Conservation (phyloP, 2,329 filamentous ascomycete genomes). For the Pseudogymnoascus sp. region DNA sequence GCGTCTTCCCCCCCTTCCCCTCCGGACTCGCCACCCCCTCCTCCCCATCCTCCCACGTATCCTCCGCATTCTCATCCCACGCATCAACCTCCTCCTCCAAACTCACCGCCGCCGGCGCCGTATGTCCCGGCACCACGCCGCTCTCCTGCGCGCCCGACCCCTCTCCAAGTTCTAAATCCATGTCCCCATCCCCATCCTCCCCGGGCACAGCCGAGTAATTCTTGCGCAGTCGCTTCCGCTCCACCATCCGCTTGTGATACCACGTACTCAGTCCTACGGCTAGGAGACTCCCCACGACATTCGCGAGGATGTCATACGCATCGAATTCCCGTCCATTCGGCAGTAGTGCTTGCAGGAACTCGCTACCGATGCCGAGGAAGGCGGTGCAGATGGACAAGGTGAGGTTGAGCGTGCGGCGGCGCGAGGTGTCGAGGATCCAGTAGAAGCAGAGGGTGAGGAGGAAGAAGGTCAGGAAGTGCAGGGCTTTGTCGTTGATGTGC, state of each 20-base stretch:
- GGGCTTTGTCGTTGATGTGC: conserved; percentile 76
- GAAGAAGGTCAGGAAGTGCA: conserved; percentile 87
- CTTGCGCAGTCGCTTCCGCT: conserved; percentile 68
- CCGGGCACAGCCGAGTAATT: conserved; percentile 64
- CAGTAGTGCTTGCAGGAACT: conserved; percentile 66
- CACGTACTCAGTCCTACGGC: conserved; percentile 70
- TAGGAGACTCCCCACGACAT: conserved; percentile 67
- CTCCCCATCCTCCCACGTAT: conserved; percentile 45
- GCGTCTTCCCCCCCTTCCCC: not conserved
- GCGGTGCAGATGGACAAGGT: conserved; percentile 75
- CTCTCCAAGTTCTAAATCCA: conserved; percentile 72
- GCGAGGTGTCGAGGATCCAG: conserved; percentile 90
- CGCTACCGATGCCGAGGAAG: conserved; percentile 61
- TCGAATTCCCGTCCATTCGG: conserved; percentile 68
- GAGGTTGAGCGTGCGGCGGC: conserved; percentile 75
- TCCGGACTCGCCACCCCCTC: conserved; percentile 27
- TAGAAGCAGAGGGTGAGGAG: conserved; percentile 81
- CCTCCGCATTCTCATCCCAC: conserved; percentile 79
- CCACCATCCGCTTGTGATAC: conserved; percentile 95
- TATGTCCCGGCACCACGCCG: conserved; percentile 43
- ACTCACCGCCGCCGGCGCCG: conserved; percentile 30
- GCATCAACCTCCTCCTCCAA: conserved; percentile 83
- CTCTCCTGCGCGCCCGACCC: conserved; percentile 50
- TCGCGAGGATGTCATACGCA: conserved; percentile 78
- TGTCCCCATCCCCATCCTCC: conserved; percentile 47